Evolutionary conservation across 2,329 filamentous ascomycete genomes (phyloP).

Genomic region (Xylariales sp.): DNA sequence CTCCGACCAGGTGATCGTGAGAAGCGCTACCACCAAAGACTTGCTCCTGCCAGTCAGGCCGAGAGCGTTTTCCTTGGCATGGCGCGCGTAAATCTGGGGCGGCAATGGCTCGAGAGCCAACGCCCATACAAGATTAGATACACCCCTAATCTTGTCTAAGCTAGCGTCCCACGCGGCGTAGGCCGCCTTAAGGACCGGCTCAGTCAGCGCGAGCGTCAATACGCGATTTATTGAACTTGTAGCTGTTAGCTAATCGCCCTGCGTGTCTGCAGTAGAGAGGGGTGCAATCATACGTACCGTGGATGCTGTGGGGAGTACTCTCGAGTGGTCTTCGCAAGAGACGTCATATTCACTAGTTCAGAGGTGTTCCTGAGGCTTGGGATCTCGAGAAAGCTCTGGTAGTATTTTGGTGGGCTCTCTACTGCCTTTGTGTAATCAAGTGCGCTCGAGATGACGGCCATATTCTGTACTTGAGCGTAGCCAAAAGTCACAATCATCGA

Average conservation of each 20-base stretch:
- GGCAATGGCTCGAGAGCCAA: conserved; percentile 37
- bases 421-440: conserved; percentile 1
- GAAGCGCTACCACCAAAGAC: neutral
- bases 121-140: conserved; percentile 34
- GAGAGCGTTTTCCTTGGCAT: conserved; percentile 30
- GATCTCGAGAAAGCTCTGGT: conserved; percentile 7
- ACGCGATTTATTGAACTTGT: too few relatives aligned
- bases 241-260: conserved; percentile 11
- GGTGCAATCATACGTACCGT: too few relatives aligned
- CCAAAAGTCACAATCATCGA: too few relatives aligned
- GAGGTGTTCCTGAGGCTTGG: neutral
- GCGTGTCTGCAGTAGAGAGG: neutral
- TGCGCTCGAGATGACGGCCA: neutral
- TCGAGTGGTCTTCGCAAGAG: too few relatives aligned
- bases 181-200: conserved; percentile 32
- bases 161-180: conserved; percentile 31
- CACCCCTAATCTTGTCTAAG: conserved; percentile 16
- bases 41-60: conserved; percentile 24
- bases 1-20: neutral
- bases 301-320: too few relatives aligned
- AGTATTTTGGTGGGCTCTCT: conserved; percentile 4
- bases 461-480: too few relatives aligned
- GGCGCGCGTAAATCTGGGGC: conserved; percentile 35
- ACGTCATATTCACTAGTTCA: neutral
- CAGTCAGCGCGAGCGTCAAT: conserved; percentile 30